Evolutionary conservation across 768 basidiomycete species (phyloP).

Genomic region (Lentinula sp.): DNA sequence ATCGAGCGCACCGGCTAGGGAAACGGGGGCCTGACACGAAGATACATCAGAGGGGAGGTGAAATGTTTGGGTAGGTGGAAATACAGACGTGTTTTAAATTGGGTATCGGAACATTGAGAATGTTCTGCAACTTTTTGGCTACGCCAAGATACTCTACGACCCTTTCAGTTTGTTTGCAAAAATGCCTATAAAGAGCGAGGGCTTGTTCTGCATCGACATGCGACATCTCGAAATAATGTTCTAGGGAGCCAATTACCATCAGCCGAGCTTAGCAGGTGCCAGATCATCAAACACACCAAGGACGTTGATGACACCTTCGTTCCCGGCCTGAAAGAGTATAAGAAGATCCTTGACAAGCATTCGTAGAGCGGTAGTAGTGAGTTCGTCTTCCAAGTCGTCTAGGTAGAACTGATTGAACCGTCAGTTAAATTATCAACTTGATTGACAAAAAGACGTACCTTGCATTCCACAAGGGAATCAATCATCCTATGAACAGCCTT

Average conservation of each 20-base stretch:
- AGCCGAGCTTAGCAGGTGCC: slow-evolving; percentile 9
- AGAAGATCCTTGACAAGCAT: slow-evolving; percentile 97
- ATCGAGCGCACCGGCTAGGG: slow-evolving; percentile 87
- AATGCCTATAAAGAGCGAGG: slow-evolving; percentile 83
- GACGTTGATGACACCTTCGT: slow-evolving; percentile 87
- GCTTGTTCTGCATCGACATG: slow-evolving; percentile 85
- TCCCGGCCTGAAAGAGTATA: slow-evolving; percentile 92
- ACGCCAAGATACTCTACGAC: slow-evolving; percentile 92
- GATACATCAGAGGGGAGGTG: background rate
- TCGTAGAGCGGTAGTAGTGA: slow-evolving; percentile 80
- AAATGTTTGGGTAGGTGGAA: background rate
- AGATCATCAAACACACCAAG: slow-evolving; percentile 44
- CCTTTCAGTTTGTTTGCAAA: slow-evolving; percentile 88
- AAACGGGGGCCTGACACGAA: slow-evolving; percentile 74
- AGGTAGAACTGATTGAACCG: slow-evolving; percentile 77
- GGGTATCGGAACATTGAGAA: slow-evolving; percentile 91
- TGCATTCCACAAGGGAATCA: slow-evolving; percentile 80
- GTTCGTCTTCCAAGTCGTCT: slow-evolving; percentile 88
- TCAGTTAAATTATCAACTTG: slow-evolving; percentile 4
- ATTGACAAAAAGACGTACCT: slow-evolving; percentile 46
- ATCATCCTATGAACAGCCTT: slow-evolving; percentile 88
- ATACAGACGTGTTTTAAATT: slow-evolving; percentile 80
- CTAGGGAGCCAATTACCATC: slow-evolving; percentile 37
- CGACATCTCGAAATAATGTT: slow-evolving; percentile 99
- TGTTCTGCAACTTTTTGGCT: slow-evolving; percentile 87